Evolutionary conservation across 345 rosid species (phyloP).

Genomic region (Moricandia arvensis): DNA sequence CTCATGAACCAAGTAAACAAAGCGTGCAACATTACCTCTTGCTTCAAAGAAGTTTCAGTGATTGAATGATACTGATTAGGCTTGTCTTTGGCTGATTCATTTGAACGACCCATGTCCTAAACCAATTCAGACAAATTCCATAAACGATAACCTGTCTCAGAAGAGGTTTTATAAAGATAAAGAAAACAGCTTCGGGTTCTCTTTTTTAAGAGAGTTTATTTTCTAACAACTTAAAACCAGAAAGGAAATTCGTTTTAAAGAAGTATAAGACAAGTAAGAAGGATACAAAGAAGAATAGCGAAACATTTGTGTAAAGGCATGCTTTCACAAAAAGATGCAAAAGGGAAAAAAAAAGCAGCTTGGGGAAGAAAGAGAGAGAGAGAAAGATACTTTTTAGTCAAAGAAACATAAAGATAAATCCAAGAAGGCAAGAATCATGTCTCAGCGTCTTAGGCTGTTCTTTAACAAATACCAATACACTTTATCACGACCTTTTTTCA

Average conservation of each 20-base stretch:
- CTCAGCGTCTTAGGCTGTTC: conserved; percentile 37
- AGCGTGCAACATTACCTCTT: conserved; percentile 55
- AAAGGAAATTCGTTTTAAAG: conserved; percentile 11
- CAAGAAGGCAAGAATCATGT: conserved; percentile 35
- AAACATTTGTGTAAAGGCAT: conserved; percentile 29
- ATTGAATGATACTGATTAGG: conserved; percentile 43
- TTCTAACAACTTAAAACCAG: conserved; percentile 2
- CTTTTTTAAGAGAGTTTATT: conserved; percentile 7
- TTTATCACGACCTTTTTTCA: conserved; percentile 28
- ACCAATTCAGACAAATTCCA: conserved; percentile 28
- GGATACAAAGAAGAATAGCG: conserved; percentile 31
- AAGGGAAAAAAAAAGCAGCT: conserved; percentile 21
- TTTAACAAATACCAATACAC: conserved; percentile 36
- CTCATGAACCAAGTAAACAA: background rate
- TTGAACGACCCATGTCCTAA: conserved; percentile 62
- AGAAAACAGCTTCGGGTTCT: conserved; percentile 11
- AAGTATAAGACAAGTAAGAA: conserved; percentile 29
- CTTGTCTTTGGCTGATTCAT: conserved; percentile 44
- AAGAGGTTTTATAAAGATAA: conserved; percentile 11
- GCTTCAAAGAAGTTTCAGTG: conserved; percentile 61
- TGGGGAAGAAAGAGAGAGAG: conserved; percentile 1
- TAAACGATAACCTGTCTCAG: conserved; percentile 11
- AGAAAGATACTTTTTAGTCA: conserved; percentile 39
- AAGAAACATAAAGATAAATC: conserved; percentile 41
- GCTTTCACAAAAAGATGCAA: conserved; percentile 27